Evolutionary conservation across 805 yeast genomes (phyloP).

Genomic region (Saturnispora sekii): DNA sequence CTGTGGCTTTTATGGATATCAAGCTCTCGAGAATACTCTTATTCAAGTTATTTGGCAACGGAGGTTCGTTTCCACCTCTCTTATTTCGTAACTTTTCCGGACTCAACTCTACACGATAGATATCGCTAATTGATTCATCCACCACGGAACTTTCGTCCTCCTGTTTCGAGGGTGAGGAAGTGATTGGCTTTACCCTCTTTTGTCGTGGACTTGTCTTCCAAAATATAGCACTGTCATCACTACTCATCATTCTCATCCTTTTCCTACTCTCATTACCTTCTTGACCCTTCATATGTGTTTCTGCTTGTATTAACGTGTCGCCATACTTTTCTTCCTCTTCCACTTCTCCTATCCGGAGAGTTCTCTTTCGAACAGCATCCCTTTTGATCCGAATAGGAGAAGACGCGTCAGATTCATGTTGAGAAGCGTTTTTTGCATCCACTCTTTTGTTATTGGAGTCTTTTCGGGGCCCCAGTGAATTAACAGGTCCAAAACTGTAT

Average conservation of each 20-base stretch:
- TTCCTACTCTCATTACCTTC: not conserved
- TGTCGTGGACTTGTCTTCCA: constrained; percentile 8
- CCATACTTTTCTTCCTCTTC: not conserved
- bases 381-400: not conserved
- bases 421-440: not conserved
- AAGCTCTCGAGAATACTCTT: constrained; percentile 5
- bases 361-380: not conserved
- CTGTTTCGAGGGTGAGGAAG: constrained; percentile 2
- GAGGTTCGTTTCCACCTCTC: not conserved
- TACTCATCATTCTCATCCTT: constrained; percentile 1
- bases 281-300: not conserved
- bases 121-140: not conserved
- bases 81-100: constrained; percentile 1
- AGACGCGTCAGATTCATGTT: constrained; percentile 3
- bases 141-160: constrained; percentile 3
- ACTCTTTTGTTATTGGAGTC: not conserved
- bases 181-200: not conserved
- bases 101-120: constrained; percentile 1
- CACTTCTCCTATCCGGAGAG: constrained; percentile 1
- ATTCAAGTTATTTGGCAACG: constrained; percentile 3
- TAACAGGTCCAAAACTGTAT: constrained; percentile 3
- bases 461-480: not conserved
- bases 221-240: constrained; percentile 6
- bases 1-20: constrained; percentile 2
- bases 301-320: no score